Evolutionary conservation across 1,284 basidiomycete species (phyloP).

Genomic region (Ustilago shanxiensis): DNA sequence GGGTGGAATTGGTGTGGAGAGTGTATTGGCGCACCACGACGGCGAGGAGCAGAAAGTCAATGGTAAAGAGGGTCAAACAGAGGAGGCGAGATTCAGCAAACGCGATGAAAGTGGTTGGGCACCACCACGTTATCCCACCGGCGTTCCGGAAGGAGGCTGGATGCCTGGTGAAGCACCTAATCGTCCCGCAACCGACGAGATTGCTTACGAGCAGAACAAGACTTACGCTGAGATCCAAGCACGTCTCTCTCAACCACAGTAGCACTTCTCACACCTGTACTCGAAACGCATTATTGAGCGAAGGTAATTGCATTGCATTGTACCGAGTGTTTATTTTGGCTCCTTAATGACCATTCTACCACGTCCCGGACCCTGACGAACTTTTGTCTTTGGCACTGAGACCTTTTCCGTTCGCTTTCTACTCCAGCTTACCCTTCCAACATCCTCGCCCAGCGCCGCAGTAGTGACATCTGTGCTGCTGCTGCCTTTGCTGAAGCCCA

Average conservation of each 20-base stretch:
- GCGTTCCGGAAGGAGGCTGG: slow-evolving; percentile 46
- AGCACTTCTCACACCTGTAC: not conserved
- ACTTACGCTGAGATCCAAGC: slow-evolving; percentile 51
- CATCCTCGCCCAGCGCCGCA: not conserved
- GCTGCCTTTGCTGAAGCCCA: slow-evolving; percentile 5
- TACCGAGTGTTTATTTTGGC: not conserved
- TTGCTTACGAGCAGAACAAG: slow-evolving; percentile 42
- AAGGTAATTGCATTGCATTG: not conserved
- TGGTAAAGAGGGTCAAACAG: not conserved
- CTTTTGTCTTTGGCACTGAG: slow-evolving; percentile 30
- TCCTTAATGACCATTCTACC: slow-evolving; percentile 41
- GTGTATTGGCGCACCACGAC: slow-evolving; percentile 19
- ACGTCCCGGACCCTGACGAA: slow-evolving; percentile 41
- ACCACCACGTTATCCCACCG: slow-evolving; percentile 49
- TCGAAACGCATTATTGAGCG: not conserved
- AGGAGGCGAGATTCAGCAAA: slow-evolving; percentile 17
- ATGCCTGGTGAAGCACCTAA: slow-evolving; percentile 44
- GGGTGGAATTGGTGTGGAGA: slow-evolving; percentile 1
- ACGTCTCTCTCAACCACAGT: slow-evolving; percentile 16
- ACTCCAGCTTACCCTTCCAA: slow-evolving; percentile 38
- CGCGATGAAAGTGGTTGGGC: slow-evolving; percentile 59
- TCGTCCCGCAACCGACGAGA: slow-evolving; percentile 27
- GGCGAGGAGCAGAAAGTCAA: not conserved
- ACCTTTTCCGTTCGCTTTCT: slow-evolving; percentile 41
- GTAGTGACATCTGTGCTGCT: slow-evolving; percentile 5